Evolutionary conservation across 306 rosid genomes (phyloP), one percentile per base, ranked within the genome.

Genomic region (Castanea mollissima): DNA sequence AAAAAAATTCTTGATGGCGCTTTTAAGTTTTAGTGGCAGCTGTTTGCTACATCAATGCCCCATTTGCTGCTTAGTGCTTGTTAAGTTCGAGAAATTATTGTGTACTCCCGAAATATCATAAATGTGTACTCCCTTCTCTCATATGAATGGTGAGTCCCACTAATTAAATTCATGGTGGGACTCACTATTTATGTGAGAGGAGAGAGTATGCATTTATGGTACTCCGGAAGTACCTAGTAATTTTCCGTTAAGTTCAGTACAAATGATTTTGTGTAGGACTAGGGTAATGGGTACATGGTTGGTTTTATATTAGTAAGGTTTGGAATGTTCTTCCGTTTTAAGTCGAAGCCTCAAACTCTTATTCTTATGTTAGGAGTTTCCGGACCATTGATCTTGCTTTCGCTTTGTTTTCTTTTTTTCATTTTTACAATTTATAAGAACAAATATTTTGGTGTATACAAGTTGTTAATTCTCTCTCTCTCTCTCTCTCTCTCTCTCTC

Each of bases 11-110:
- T 63, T 79, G 56, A 73, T 12, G 3, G 87, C 83, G 2, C 44
- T 84, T 0, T 46, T 69, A 64, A 73, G 78, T 84, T 0, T 46
- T 64, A 64, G 75, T 78, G 58, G 86, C 83, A 54, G 77, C 49
- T 14, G 54, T 84, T 23, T 20, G 55, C 4, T 78, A 55, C 32
- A 12, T 80, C 2, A 60, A 73, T 2, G 87, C 91, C 57, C 88
- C 93, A 73, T 76, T 88, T 1, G 93, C 93, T 4, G 93, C 93
- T 11, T 87, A 86, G 69, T 15, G 52, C 31, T 63, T 55, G 54
- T 31, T 7, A n/a, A 20, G 5, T 29, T 32, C 7, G 23, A 23
- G 23, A 23, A 23, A 23, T 23, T 23, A 23, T 23, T 23, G 23
- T 23, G 23, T 23, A 23, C 23, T 23, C 23, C 1, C 23, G 23